Conservation (phyloP, 345 rosid genomes). For the Linum usitatissimum region DNA sequence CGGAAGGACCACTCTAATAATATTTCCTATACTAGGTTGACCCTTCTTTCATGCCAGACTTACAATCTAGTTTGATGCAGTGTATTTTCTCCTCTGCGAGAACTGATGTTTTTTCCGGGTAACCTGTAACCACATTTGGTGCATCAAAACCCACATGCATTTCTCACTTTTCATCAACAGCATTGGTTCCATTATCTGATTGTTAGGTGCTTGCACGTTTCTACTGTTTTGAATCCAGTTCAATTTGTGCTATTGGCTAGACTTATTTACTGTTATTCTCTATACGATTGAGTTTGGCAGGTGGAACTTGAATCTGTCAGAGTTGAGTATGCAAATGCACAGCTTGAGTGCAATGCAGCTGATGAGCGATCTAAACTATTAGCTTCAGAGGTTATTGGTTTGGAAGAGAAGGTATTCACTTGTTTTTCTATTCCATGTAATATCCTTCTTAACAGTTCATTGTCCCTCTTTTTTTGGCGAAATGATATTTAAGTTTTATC, state of each 20-base stretch:
- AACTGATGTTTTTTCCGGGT: background rate
- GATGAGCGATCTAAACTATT: constrained; percentile 85
- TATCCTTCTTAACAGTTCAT: background rate
- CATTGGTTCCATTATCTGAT: background rate
- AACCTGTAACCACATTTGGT: background rate
- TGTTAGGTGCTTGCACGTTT: background rate
- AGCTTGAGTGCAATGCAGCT: constrained; percentile 77
- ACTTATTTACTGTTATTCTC: constrained; percentile 8
- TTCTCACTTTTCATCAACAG: background rate
- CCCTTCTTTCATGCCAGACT: no score
- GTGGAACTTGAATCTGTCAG: constrained; percentile 72
- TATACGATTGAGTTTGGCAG: constrained; percentile 29
- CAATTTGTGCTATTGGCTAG: background rate
- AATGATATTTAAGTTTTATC: background rate
- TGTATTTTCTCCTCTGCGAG: background rate
- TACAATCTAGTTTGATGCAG: no score
- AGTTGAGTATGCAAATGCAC: constrained; percentile 64
- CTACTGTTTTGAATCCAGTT: background rate
- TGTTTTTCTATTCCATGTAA: background rate
- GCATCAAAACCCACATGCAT: background rate
- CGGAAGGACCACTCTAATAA: no score
- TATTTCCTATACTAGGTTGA: no score
- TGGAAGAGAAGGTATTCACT: constrained; percentile 87
- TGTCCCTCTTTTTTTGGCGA: background rate
- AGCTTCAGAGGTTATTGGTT: constrained; percentile 93